A percentile compares a stretch with the other conserved stretches of the same genome.
Conservation (phyloP, 2,329 filamentous ascomycete species). For the Xylariaceae sp. region DNA sequence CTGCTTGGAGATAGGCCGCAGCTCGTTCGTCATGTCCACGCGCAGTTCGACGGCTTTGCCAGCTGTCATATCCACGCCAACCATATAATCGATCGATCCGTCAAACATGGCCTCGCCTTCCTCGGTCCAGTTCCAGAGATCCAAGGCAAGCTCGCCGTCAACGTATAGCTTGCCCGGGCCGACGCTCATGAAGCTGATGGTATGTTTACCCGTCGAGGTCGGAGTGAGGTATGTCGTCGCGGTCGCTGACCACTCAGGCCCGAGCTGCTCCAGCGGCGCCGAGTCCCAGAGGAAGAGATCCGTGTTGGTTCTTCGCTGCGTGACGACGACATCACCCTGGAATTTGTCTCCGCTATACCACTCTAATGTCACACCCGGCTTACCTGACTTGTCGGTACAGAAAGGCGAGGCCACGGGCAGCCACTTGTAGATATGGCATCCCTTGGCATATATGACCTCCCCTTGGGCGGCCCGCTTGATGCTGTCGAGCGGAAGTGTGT, state of each 20-base stretch:
- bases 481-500: constrained; percentile 58
- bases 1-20: constrained; percentile 56
- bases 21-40: constrained; percentile 61
- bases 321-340: constrained; percentile 48
- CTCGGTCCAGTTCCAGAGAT: constrained; percentile 65
- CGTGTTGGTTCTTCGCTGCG: constrained; percentile 56
- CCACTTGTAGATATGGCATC: constrained; percentile 61
- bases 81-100: constrained; percentile 58
- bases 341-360: constrained; percentile 62
- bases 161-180: constrained; percentile 58
- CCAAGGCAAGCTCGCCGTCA: constrained; percentile 53
- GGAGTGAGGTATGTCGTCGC: constrained; percentile 57
- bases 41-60: constrained; percentile 56
- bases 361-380: constrained; percentile 57
- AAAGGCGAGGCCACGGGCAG: constrained; percentile 56
- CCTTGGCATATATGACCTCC: constrained; percentile 54
- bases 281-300: constrained; percentile 69
- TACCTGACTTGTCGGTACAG: constrained; percentile 51
- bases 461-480: constrained; percentile 50
- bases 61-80: constrained; percentile 54
- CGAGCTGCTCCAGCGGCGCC: constrained; percentile 53
- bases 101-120: constrained; percentile 68
- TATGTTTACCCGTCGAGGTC: constrained; percentile 55
- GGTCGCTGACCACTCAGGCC: constrained; percentile 59
- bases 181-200: constrained; percentile 62